These are phyloP conservation scores for Lipomyces yamadae DNA, from an alignment of 805 yeast species.

Conservation along the genomic window DNA sequence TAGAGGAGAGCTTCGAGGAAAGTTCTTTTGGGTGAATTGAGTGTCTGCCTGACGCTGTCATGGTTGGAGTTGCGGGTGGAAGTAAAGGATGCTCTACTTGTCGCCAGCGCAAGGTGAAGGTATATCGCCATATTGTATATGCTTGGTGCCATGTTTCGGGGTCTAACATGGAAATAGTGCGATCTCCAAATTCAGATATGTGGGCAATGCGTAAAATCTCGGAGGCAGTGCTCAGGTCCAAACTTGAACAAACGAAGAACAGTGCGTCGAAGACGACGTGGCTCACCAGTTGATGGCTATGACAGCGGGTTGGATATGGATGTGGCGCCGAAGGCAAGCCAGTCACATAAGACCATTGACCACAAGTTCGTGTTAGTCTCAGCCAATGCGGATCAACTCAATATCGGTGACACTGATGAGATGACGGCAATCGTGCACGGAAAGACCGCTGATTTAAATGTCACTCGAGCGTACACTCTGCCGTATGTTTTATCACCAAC, in stretches of 20 bases:
- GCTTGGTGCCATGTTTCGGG: not conserved
- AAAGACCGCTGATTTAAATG: not conserved
- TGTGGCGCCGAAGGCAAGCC: not conserved
- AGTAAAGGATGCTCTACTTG: conserved; percentile 18
- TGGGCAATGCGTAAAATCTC: conserved; percentile 15
- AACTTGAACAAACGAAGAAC: not conserved
- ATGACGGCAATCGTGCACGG: not conserved
- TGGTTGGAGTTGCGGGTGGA: conserved; percentile 23
- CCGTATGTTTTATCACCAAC: not conserved
- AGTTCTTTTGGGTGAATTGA: not conserved
- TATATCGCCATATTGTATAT: not conserved
- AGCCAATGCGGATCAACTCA: conserved; percentile 2
- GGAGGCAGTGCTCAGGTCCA: conserved; percentile 16
- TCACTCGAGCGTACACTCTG: not conserved
- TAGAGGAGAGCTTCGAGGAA: not conserved
- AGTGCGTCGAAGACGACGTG: not conserved
- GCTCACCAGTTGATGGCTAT: not conserved
- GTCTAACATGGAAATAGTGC: conserved; percentile 8
- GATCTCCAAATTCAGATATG: conserved; percentile 13
- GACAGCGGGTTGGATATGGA: not conserved
- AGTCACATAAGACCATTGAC: not conserved
- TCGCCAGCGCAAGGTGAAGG: conserved; percentile 18
- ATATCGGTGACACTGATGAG: not conserved
- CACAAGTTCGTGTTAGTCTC: conserved; percentile 15
- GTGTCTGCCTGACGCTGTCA: not conserved